Evolutionary conservation across 2,329 filamentous ascomycete genomes (phyloP).

Genomic region (Penicillium thymicola): DNA sequence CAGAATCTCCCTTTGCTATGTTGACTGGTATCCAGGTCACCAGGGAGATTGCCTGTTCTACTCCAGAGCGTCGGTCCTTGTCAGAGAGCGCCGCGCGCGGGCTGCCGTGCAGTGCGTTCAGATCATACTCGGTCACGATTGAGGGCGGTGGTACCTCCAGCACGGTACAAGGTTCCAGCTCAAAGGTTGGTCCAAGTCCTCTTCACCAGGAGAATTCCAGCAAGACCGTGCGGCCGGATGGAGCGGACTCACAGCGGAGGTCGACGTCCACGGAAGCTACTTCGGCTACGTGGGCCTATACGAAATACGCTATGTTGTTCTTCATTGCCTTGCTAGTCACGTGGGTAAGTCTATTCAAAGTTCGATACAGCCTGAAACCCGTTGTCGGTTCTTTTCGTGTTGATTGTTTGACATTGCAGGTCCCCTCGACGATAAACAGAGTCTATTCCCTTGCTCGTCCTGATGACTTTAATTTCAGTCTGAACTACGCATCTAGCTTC

Average conservation of each 20-base stretch:
- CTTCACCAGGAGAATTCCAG: not conserved
- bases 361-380: not conserved
- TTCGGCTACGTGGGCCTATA: conserved; percentile 39
- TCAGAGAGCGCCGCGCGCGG: conserved; percentile 3
- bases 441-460: conserved; percentile 65
- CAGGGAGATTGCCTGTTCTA: conserved; percentile 44
- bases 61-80: conserved; percentile 8
- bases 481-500: conserved; percentile 68
- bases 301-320: conserved; percentile 41
- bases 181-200: not conserved
- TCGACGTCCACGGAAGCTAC: conserved; percentile 28
- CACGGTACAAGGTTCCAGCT: not conserved
- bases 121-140: conserved; percentile 34
- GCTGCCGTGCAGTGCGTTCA: conserved; percentile 8
- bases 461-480: conserved; percentile 51
- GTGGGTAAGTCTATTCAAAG: conserved; percentile 28
- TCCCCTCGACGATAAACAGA: conserved; percentile 73
- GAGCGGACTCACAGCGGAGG: conserved; percentile 14
- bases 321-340: conserved; percentile 43
- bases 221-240: not conserved
- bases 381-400: not conserved
- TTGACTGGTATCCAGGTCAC: conserved; percentile 65
- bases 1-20: conserved; percentile 44
- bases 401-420: conserved; percentile 19
- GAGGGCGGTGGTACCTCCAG: conserved; percentile 21